Evolutionary conservation across 2,329 filamentous ascomycete genomes (phyloP).

Genomic region (Aspergillus carbonarius): DNA sequence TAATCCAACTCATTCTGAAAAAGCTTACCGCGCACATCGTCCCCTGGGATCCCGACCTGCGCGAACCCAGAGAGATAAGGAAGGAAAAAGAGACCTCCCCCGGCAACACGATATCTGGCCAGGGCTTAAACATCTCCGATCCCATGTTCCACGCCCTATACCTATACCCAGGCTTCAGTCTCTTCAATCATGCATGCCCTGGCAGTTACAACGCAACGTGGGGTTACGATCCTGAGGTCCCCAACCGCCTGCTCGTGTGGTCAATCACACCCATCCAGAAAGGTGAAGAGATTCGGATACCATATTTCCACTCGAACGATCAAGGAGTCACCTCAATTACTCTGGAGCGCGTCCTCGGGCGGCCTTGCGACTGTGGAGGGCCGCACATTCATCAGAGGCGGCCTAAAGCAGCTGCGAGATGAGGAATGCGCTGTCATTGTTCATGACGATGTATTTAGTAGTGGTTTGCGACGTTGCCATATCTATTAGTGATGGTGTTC

Average conservation of each 20-base stretch:
- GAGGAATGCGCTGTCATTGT: no score
- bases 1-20: constrained; percentile 33
- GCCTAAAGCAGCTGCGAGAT: no score
- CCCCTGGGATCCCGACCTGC: constrained; percentile 24
- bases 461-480: neutral
- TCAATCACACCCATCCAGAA: constrained; percentile 23
- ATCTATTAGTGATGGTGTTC: neutral
- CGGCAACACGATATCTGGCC: no score
- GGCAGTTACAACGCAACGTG: constrained; percentile 28
- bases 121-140: constrained; percentile 13
- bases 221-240: constrained; percentile 28
- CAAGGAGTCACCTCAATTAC: neutral
- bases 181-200: constrained; percentile 33
- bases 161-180: constrained; percentile 32
- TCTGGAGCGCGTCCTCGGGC: constrained; percentile 14
- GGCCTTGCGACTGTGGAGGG: constrained; percentile 15
- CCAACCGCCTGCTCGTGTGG: constrained; percentile 33
- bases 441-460: no score
- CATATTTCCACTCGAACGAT: constrained; percentile 14
- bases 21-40: constrained; percentile 34
- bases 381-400: neutral
- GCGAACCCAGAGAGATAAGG: neutral
- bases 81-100: neutral
- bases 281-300: constrained; percentile 28
- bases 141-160: constrained; percentile 31